A percentile compares a stretch with the other conserved stretches of the same genome.
Conservation (phyloP, 2,329 filamentous ascomycete species). For the Exophiala sp. region DNA sequence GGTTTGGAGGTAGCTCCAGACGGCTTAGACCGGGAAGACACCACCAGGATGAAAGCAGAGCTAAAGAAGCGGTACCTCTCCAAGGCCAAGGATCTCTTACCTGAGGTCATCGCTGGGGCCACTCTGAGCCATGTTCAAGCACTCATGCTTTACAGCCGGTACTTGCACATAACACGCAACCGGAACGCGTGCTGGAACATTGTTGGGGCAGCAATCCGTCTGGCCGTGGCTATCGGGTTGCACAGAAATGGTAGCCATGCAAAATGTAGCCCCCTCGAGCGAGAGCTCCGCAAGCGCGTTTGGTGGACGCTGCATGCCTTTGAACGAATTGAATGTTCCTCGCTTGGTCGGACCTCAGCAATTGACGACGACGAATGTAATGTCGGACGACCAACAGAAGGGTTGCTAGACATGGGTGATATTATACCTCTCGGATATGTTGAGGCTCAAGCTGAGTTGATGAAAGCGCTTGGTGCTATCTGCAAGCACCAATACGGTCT, state of each 20-base stretch:
- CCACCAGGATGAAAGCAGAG: too few relatives aligned
- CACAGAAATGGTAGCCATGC: background rate
- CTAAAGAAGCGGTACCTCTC: background rate
- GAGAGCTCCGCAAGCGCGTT: slow-evolving; percentile 3
- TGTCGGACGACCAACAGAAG: slow-evolving; percentile 1
- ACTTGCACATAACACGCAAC: background rate
- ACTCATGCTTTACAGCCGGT: background rate
- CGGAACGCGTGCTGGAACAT: slow-evolving; percentile 2
- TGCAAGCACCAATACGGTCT: too few relatives aligned
- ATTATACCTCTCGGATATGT: too few relatives aligned
- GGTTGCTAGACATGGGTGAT: background rate
- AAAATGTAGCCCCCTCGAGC: background rate
- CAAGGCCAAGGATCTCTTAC: background rate
- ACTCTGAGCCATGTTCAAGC: background rate
- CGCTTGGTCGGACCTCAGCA: background rate
- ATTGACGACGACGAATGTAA: slow-evolving; percentile 1
- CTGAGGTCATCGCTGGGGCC: background rate
- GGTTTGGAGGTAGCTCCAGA: background rate
- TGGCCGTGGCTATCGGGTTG: background rate
- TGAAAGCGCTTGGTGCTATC: too few relatives aligned
- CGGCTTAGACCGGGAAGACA: too few relatives aligned
- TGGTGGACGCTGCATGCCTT: slow-evolving; percentile 5
- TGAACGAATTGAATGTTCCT: background rate
- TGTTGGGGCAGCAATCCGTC: background rate
- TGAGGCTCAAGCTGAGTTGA: too few relatives aligned